These are phyloP conservation scores for Primulina tabacum DNA, from an alignment of 257 asterid genomes.

Conservation along the genomic window DNA sequence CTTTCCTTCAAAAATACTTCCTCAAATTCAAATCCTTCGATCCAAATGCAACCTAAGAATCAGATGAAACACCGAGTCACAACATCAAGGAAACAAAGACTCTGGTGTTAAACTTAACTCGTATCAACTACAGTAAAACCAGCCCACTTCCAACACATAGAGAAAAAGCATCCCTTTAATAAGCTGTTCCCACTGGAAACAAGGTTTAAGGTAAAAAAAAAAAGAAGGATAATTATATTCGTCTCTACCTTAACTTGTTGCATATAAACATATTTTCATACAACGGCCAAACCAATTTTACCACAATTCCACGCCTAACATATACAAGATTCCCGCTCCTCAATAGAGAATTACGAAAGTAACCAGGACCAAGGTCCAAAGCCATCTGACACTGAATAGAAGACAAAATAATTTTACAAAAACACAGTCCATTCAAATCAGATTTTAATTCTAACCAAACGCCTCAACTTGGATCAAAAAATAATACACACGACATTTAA, in stretches of 20 bases:
- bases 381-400: background rate
- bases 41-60: background rate
- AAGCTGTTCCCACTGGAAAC: background rate
- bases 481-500: constrained; percentile 10
- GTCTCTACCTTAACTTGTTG: no score
- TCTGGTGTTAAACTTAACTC: constrained; percentile 2
- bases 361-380: background rate
- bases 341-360: background rate
- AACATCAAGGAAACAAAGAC: constrained; percentile 7
- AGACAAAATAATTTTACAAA: background rate
- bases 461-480: constrained; percentile 16
- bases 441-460: background rate
- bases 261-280: no score
- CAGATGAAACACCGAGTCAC: background rate
- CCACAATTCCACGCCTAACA: no score
- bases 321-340: background rate
- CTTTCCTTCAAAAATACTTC: no score
- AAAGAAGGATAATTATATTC: no score
- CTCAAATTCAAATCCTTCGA: no score
- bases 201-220: no score
- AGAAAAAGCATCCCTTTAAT: background rate
- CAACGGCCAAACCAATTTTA: no score
- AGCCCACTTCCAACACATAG: background rate
- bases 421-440: background rate
- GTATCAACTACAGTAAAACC: background rate